Conservation (phyloP, 352 stramenopile genomes). For the Peronosclerospora sorghi region DNA sequence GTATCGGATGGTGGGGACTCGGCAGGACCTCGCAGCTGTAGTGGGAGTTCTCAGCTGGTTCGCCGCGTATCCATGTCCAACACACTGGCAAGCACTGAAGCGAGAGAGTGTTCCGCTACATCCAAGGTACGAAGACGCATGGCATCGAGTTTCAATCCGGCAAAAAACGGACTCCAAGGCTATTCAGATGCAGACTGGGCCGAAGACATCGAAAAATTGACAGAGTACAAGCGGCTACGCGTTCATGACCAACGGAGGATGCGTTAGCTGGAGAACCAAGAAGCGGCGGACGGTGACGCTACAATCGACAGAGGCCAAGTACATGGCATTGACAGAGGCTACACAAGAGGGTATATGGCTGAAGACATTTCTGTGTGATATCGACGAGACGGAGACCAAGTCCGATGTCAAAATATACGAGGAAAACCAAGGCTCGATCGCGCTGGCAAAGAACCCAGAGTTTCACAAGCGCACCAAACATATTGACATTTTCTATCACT, state of each 20-base stretch:
- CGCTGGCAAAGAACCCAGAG: too few relatives aligned
- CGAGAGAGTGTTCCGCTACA: neutral
- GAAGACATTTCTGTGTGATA: neutral
- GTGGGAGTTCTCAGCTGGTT: constrained; percentile 2
- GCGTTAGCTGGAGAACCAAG: neutral
- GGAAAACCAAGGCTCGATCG: neutral
- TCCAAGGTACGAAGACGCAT: neutral
- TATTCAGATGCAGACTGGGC: too few relatives aligned
- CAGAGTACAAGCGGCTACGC: too few relatives aligned
- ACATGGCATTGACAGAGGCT: neutral
- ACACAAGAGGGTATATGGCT: neutral
- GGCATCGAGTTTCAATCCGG: too few relatives aligned
- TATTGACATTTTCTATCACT: neutral
- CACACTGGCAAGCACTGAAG: too few relatives aligned
- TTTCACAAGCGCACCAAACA: too few relatives aligned
- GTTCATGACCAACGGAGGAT: neutral
- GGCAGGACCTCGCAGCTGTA: neutral
- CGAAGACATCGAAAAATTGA: neutral
- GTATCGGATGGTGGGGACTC: neutral
- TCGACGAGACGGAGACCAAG: neutral
- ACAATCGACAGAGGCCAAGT: neutral
- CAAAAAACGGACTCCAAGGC: too few relatives aligned
- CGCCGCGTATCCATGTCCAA: neutral
- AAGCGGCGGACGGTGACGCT: neutral
- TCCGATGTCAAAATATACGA: neutral